Conservation (phyloP, 1,139 yeast species). For the Yamadazyma triangularis region DNA sequence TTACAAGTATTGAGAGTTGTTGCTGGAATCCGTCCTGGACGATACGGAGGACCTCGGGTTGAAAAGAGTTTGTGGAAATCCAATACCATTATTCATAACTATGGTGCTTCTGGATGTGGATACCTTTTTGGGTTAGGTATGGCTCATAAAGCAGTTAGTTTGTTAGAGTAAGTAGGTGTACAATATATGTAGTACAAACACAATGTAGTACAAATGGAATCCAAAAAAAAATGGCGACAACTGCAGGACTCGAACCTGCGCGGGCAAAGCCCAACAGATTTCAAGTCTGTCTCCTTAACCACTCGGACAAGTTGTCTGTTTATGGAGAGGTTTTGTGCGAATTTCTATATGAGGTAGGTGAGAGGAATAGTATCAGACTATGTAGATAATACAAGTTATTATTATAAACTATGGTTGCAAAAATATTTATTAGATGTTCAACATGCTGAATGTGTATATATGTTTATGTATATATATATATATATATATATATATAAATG, state of each 20-base stretch:
- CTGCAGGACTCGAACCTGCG: slow-evolving; percentile 61
- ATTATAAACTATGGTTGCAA: no score
- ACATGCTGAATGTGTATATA: no score
- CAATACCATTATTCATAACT: slow-evolving; percentile 38
- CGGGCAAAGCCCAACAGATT: slow-evolving; percentile 58
- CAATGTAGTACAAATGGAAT: no score
- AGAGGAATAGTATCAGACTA: no score
- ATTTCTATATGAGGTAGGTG: no score
- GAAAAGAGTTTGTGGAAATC: slow-evolving; percentile 41
- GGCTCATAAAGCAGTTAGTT: slow-evolving; percentile 27
- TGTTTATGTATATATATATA: neutral
- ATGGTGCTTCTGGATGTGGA: slow-evolving; percentile 48
- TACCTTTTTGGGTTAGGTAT: slow-evolving; percentile 45
- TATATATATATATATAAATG: neutral
- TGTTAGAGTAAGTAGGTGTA: no score
- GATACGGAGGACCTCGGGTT: slow-evolving; percentile 65
- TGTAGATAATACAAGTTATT: no score
- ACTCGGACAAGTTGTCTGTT: slow-evolving; percentile 57
- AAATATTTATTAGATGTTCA: no score
- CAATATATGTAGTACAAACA: no score
- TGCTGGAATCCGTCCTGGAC: slow-evolving; percentile 66
- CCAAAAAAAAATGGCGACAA: slow-evolving; percentile 41
- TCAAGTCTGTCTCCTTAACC: slow-evolving; percentile 57
- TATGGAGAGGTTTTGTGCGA: no score
- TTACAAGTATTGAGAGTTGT: slow-evolving; percentile 50